phyloP scores from a whole-genome alignment of 495 filamentous ascomycete species.

The Aspergillus panamensis region DNA sequence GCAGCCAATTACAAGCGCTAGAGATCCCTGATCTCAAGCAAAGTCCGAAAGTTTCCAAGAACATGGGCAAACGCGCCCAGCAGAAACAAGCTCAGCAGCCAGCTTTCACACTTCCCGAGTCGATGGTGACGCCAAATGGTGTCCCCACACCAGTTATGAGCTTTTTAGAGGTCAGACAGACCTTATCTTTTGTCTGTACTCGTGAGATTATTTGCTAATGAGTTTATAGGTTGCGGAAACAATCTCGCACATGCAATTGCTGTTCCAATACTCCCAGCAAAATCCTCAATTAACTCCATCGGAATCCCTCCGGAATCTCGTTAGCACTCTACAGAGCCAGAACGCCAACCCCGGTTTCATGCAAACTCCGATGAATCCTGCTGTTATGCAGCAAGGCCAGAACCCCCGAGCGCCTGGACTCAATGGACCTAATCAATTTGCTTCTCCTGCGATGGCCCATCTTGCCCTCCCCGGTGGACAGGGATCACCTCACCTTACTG shows the following conservation, averaged over 20 bases:
- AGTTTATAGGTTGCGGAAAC: conserved; percentile 62
- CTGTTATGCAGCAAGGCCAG: conserved; percentile 38
- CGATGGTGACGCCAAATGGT: conserved; percentile 60
- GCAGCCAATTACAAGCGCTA: conserved; percentile 44
- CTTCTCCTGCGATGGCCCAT: conserved; percentile 49
- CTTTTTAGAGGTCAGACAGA: conserved; percentile 61
- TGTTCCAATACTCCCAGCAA: conserved; percentile 59
- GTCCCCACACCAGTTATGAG: conserved; percentile 55
- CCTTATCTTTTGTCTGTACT: background rate
- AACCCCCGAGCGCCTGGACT: conserved; percentile 30
- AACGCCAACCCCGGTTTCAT: conserved; percentile 32
- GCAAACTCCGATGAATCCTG: conserved; percentile 34
- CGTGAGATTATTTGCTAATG: background rate
- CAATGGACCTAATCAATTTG: conserved; percentile 46
- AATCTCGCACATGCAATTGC: conserved; percentile 66
- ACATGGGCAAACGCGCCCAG: conserved; percentile 46
- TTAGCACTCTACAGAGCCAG: conserved; percentile 39
- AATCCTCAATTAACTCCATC: conserved; percentile 57
- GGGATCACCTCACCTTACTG: conserved; percentile 43
- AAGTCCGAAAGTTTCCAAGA: conserved; percentile 67
- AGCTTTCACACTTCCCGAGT: conserved; percentile 57
- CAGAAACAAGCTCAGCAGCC: conserved; percentile 53
- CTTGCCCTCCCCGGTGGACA: conserved; percentile 44
- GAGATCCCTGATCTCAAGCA: conserved; percentile 61
- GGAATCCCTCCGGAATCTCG: conserved; percentile 59